Conservation (phyloP, 2,329 filamentous ascomycete species). For the Fusarium continuum region DNA sequence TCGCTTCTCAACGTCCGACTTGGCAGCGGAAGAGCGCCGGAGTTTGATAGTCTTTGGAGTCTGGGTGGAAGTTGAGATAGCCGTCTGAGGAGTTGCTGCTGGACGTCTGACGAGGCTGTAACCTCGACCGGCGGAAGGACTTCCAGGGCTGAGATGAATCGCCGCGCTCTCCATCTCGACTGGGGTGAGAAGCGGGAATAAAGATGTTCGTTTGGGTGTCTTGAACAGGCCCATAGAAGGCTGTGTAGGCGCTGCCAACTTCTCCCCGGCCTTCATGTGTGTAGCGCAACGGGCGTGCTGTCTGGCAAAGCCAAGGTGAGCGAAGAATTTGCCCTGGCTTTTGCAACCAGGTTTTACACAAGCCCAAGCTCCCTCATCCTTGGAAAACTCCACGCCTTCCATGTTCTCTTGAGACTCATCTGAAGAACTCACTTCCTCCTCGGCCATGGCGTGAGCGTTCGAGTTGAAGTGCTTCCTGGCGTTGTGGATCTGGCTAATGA, state of each 20-base stretch:
- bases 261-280: neutral
- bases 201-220: neutral
- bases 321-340: neutral
- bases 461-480: neutral
- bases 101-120: neutral
- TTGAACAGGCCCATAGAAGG: neutral
- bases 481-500: neutral
- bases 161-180: neutral
- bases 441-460: neutral
- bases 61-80: neutral
- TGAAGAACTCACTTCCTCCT: neutral
- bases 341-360: neutral
- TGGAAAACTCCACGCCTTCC: neutral
- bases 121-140: constrained; percentile 31
- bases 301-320: neutral
- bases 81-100: neutral
- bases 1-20: neutral
- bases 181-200: constrained; percentile 2
- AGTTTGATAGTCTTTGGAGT: neutral
- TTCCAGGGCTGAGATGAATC: constrained; percentile 1
- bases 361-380: neutral
- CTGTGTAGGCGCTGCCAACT: neutral
- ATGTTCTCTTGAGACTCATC: neutral
- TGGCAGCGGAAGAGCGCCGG: neutral
- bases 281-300: neutral